These are phyloP conservation scores for Euptelea pleiosperma DNA, from an alignment of 164 flowering plant species.

Conservation along the genomic window DNA sequence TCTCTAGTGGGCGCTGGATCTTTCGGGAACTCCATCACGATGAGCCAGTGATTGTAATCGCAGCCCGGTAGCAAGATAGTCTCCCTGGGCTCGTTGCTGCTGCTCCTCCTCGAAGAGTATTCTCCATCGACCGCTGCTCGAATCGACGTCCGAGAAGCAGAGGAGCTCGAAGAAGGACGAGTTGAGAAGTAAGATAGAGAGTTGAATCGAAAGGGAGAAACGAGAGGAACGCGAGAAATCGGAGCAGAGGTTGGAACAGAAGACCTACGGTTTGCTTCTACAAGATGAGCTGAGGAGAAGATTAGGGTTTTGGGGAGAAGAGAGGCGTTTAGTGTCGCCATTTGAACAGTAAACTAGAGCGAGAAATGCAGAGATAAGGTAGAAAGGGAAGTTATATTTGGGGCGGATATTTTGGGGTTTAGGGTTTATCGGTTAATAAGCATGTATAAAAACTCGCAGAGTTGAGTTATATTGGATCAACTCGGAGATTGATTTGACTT, in stretches of 20 bases:
- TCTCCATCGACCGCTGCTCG: constrained; percentile 43
- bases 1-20: constrained; percentile 94
- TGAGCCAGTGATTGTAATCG: constrained; percentile 94
- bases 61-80: constrained; percentile 94
- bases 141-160: constrained; percentile 9
- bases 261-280: neutral
- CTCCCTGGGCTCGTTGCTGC: constrained; percentile 75
- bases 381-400: neutral
- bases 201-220: constrained; percentile 19
- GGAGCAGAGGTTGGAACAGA: constrained; percentile 1
- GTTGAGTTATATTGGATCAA: too few species aligned
- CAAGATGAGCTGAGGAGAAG: constrained; percentile 11
- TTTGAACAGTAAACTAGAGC: neutral
- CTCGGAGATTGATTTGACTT: too few species aligned
- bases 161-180: neutral
- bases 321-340: constrained; percentile 25
- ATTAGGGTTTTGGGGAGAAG: constrained; percentile 38
- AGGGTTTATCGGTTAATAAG: too few species aligned
- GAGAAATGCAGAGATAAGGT: constrained; percentile 14
- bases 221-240: constrained; percentile 6
- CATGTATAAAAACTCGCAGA: too few species aligned
- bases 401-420: constrained; percentile 6
- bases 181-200: constrained; percentile 15
- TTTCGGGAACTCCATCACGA: constrained; percentile 98
- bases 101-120: constrained; percentile 59